A percentile compares a stretch with the other conserved stretches of the same genome.
These are phyloP conservation scores for Hordeum marinum DNA, from an alignment of 176 grass and related monocot genomes.

Conservation along the genomic window DNA sequence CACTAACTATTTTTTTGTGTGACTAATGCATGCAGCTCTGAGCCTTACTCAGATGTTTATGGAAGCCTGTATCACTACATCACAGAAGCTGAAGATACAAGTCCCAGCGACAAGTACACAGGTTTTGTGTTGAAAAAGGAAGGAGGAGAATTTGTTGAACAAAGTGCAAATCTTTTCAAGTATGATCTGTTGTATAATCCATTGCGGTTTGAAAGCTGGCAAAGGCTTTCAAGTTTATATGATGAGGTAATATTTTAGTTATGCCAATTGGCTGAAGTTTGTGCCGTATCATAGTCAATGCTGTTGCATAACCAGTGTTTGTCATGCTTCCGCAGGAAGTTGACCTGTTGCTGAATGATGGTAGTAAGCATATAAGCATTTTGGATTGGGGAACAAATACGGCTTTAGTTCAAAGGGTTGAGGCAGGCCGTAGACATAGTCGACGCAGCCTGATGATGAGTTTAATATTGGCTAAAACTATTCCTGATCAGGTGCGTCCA, in stretches of 20 bases:
- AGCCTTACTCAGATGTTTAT: constrained; percentile 93
- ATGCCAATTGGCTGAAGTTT: constrained; percentile 24
- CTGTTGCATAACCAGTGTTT: constrained; percentile 22
- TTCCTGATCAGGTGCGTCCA: constrained; percentile 48
- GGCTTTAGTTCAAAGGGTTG: constrained; percentile 78
- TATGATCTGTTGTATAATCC: constrained; percentile 95
- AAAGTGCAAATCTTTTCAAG: constrained; percentile 92
- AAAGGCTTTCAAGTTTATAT: constrained; percentile 91
- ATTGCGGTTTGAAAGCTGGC: constrained; percentile 86
- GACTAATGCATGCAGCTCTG: constrained; percentile 61
- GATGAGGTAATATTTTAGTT: constrained; percentile 69
- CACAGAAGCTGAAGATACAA: constrained; percentile 86
- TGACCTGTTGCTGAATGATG: constrained; percentile 94
- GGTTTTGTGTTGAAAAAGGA: constrained; percentile 99
- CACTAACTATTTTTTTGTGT: constrained; percentile 28
- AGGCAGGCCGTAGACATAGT: constrained; percentile 77
- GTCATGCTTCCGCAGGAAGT: constrained; percentile 60
- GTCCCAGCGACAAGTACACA: constrained; percentile 87
- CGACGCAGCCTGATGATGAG: constrained; percentile 79
- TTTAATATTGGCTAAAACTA: constrained; percentile 61
- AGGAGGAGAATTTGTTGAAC: constrained; percentile 94
- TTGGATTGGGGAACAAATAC: constrained; percentile 86
- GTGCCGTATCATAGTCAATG: constrained; percentile 25
- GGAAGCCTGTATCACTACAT: constrained; percentile 83
- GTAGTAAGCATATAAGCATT: constrained; percentile 95